These are phyloP conservation scores for Tuber melanosporum DNA, from an alignment of 495 filamentous ascomycete genomes.

Conservation along the genomic window DNA sequence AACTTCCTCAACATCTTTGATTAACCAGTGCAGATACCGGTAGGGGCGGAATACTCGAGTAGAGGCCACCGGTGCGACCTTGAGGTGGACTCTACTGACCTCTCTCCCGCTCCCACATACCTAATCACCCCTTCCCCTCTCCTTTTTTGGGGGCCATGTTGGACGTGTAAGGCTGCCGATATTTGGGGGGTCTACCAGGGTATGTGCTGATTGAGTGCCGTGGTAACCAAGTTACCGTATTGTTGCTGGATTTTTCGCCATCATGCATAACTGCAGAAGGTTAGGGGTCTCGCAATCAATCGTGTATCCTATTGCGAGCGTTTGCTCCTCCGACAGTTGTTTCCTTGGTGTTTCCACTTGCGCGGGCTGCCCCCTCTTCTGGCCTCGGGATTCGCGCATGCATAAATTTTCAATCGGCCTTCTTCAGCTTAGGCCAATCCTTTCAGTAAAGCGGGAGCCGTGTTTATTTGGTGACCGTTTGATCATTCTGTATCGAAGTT, in stretches of 20 bases:
- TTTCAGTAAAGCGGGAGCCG: background rate
- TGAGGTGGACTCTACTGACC: background rate
- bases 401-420: background rate
- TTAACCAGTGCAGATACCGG: background rate
- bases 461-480: background rate
- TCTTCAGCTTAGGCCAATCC: background rate
- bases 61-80: background rate
- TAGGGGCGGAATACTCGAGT: background rate
- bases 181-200: background rate
- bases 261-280: background rate
- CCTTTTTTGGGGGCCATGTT: background rate
- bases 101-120: background rate
- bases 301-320: background rate
- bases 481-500: background rate
- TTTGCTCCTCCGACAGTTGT: background rate
- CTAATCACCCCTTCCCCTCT: background rate
- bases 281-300: background rate
- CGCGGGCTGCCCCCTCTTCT: background rate
- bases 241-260: background rate
- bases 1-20: background rate
- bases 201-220: background rate
- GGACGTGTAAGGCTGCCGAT: conserved; percentile 2
- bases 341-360: background rate
- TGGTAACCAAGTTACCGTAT: background rate
- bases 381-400: background rate